Evolutionary conservation across 2,329 filamentous ascomycete species (phyloP), one percentile per base, ranked within the genome.

Genomic region (Venturia nashicola): DNA sequence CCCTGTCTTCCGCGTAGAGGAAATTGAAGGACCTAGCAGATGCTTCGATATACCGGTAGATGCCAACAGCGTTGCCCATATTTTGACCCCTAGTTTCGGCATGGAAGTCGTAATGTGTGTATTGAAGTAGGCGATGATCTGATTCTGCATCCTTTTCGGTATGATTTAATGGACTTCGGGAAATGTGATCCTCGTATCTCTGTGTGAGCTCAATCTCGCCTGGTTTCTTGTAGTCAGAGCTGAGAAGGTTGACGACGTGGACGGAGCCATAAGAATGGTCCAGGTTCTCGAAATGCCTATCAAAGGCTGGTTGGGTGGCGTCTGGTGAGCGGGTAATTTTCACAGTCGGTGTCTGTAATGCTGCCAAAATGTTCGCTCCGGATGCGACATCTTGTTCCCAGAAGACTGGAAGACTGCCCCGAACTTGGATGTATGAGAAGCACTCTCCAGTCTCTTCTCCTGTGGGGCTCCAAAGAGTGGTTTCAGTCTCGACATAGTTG

Each of bases 401-500:
- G 74, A 99, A 99, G 2, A 97, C 82, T 0, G 94, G 94, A 8
- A 99, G 90, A 7, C 92, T 97, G 44, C 94, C 94, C 69, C 94
- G 85, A 34, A 95, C 85, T 75, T 99, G 94, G 2, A 87, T 90
- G 74, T 97, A 99, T 0, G 94, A 97, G 73, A 97, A 97, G 64
- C 91, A 85, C 7, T 91, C 84, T 39, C 65, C 63, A 3, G n/a
- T 46, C 12, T 42, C 46, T 32, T 61, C 43, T 0, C 80, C 80
- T 0, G 85, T 84, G 0, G 89, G 89, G 69, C 87, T 88, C 88
- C 90, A 96, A 71, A 95, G 92, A 48, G 93, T 86, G 0, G 91
- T 96, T 76, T 99, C 94, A 0, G 91, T 94, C 75, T 99, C 94
- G n/a, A 97, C 94, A 75, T 96, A 99, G 74, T 99, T 99, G 66